phyloP scores from a whole-genome alignment of 2,329 filamentous ascomycete species.

The Pseudopyrenochaeta lycopersici region DNA sequence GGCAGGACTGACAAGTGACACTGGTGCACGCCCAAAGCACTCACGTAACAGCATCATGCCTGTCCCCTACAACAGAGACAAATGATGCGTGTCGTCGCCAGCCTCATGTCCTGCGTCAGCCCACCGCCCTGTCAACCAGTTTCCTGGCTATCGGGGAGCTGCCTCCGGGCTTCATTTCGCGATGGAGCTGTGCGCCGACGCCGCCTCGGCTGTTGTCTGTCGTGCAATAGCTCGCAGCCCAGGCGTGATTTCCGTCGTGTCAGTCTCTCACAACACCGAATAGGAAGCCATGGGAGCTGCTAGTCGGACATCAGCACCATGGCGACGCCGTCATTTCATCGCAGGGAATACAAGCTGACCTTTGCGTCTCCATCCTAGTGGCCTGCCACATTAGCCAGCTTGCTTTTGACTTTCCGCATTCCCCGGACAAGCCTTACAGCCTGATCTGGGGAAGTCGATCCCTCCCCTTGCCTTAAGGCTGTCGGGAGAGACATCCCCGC shows the following conservation, averaged over 20 bases:
- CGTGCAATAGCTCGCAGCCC: slow-evolving; percentile 27
- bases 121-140: slow-evolving; percentile 20
- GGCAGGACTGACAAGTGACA: slow-evolving; percentile 3
- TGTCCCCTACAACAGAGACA: slow-evolving; percentile 8
- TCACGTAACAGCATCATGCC: slow-evolving; percentile 15
- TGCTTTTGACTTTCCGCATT: slow-evolving; percentile 24
- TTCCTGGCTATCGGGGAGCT: slow-evolving; percentile 25
- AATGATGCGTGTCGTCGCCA: slow-evolving; percentile 16
- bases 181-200: slow-evolving; percentile 1
- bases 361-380: slow-evolving; percentile 4
- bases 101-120: slow-evolving; percentile 24
- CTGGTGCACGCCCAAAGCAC: slow-evolving; percentile 15
- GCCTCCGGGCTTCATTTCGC: slow-evolving; percentile 8
- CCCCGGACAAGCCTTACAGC: slow-evolving; percentile 19
- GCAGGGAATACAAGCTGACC: slow-evolving; percentile 19
- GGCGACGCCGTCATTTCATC: slow-evolving; percentile 10
- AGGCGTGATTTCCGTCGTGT: slow-evolving; percentile 25
- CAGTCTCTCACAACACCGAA: slow-evolving; percentile 23
- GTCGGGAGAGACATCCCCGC: slow-evolving; percentile 23
- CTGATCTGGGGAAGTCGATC: slow-evolving; percentile 33
- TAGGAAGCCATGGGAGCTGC: slow-evolving; percentile 27
- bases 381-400: slow-evolving; percentile 8
- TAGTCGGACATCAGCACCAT: slow-evolving; percentile 21
- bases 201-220: slow-evolving; percentile 11
- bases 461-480: slow-evolving; percentile 23